These are phyloP conservation scores for Penicillium decumbens DNA, from an alignment of 2,329 filamentous ascomycete species.

Conservation along the genomic window DNA sequence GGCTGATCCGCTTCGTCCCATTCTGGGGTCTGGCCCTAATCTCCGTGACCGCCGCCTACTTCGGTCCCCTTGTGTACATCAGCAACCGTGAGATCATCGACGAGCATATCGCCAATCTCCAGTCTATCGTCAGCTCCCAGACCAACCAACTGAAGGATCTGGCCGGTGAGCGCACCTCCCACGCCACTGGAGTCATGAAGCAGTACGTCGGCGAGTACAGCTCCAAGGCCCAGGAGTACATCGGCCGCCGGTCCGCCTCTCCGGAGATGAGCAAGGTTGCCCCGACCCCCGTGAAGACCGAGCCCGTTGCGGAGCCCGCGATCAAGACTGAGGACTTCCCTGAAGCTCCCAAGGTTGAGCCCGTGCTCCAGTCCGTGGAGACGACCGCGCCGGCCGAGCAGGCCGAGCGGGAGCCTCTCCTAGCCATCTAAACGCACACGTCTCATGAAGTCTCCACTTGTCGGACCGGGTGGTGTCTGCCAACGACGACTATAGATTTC, in stretches of 20 bases:
- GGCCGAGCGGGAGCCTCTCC: conserved; percentile 33
- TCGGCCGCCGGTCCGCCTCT: conserved; percentile 39
- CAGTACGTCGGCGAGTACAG: conserved; percentile 58
- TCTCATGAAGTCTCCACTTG: background rate
- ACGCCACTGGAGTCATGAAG: conserved; percentile 55
- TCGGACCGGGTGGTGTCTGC: background rate
- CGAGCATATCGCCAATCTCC: conserved; percentile 52
- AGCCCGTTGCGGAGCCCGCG: conserved; percentile 12
- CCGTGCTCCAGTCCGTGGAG: conserved; percentile 24
- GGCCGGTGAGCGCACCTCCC: conserved; percentile 56
- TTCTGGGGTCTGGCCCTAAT: conserved; percentile 60
- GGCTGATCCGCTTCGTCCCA: conserved; percentile 62
- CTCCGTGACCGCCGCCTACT: conserved; percentile 53
- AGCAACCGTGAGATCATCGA: conserved; percentile 63
- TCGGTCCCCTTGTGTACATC: conserved; percentile 60
- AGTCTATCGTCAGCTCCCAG: conserved; percentile 54
- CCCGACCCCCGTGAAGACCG: conserved; percentile 15
- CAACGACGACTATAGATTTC: background rate
- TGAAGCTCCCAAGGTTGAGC: conserved; percentile 41
- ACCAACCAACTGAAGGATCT: conserved; percentile 57
- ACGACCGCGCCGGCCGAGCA: conserved; percentile 29
- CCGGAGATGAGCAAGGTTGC: conserved; percentile 31
- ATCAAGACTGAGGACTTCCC: conserved; percentile 49
- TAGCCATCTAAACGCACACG: conserved; percentile 25
- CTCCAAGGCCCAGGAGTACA: conserved; percentile 56